A percentile compares a stretch with the other conserved stretches of the same genome.
Conservation (phyloP, 208 protist species). For the Balamuthia mandrillaris region DNA sequence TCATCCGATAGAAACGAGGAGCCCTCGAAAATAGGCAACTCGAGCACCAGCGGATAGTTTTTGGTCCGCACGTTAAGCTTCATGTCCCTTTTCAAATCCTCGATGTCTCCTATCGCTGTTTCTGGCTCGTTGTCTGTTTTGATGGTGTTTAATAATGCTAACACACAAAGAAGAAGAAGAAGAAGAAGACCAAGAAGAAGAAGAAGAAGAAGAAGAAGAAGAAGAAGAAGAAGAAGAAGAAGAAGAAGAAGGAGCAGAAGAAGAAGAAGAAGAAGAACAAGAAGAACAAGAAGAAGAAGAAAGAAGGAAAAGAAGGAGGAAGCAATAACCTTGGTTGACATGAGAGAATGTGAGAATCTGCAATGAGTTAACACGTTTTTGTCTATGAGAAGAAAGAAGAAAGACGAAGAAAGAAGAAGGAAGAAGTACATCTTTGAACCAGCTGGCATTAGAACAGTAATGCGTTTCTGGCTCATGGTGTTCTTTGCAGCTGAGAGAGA, state of each 20-base stretch:
- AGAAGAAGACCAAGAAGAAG: not conserved
- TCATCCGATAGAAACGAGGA: not conserved
- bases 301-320: not conserved
- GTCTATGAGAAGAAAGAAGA: not conserved
- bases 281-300: not conserved
- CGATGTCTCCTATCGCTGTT: not conserved
- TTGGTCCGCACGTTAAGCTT: not conserved
- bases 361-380: not conserved
- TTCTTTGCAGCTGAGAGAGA: not conserved
- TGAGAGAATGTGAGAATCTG: not conserved
- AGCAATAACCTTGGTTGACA: not conserved
- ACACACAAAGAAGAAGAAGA: not conserved
- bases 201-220: not conserved
- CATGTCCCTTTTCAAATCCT: not conserved
- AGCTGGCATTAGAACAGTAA: slow-evolving; percentile 8
- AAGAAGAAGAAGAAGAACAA: not conserved
- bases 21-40: not conserved
- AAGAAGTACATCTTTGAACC: not conserved
- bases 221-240: not conserved
- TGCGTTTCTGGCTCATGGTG: slow-evolving; percentile 10
- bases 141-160: not conserved
- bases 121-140: not conserved
- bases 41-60: slow-evolving; percentile 16
- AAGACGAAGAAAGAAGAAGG: not conserved
- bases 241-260: not conserved